Evolutionary conservation across 257 asterid species (phyloP).

Genomic region (Apocynum venetum): DNA sequence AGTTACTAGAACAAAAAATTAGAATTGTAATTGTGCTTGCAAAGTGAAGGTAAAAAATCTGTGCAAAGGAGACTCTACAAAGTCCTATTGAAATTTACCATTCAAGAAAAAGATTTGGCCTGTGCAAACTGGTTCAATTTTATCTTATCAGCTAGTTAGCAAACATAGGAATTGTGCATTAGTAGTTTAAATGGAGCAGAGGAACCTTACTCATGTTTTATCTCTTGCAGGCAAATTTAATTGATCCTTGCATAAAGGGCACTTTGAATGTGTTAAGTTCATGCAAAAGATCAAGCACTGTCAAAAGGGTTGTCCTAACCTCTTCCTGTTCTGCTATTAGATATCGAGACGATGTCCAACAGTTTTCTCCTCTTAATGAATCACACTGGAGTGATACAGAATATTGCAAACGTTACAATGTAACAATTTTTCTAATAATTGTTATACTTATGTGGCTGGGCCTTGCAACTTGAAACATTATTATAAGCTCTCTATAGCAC

Average conservation of each 20-base stretch:
- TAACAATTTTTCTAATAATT: conserved; percentile 18
- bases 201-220: not conserved
- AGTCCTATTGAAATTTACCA: not conserved
- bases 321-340: conserved; percentile 88
- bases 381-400: conserved; percentile 87
- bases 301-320: conserved; percentile 82
- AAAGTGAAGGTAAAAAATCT: too few species aligned
- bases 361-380: conserved; percentile 71
- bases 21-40: too few species aligned
- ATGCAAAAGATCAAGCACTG: conserved; percentile 54
- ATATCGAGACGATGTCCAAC: conserved; percentile 58
- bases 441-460: not conserved
- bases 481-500: too few species aligned
- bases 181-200: not conserved
- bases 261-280: conserved; percentile 80
- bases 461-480: too few species aligned
- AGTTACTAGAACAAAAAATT: conserved; percentile 5
- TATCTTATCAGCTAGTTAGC: not conserved
- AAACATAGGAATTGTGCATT: not conserved
- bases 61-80: too few species aligned
- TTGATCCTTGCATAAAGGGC: conserved; percentile 80
- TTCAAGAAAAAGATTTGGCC: not conserved
- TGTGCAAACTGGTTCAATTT: not conserved
- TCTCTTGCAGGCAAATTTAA: conserved; percentile 56
- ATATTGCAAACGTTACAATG: conserved; percentile 68